Base-by-base conservation (phyloP, 768 basidiomycete species). In the Tricholoma sp. region DNA sequence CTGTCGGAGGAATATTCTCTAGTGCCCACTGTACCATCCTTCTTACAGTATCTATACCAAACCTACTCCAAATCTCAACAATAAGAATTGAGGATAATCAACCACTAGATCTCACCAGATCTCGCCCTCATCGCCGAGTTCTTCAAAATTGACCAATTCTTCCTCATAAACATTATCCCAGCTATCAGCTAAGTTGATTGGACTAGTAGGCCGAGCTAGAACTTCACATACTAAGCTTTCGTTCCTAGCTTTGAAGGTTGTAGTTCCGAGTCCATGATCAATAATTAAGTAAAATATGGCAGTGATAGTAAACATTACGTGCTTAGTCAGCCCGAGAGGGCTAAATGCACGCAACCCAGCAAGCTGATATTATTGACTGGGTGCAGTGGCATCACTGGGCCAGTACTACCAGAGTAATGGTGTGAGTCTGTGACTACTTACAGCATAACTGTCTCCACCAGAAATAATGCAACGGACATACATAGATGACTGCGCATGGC, bases 71-170 rank as follows among this genome's bases (percentile, higher is more conserved):
- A 5, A 6, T 5, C 7, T 34, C 54, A 44, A 17, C 13, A 13
- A 41, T 60, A 20, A 55, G 52, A 28, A 17, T 10, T 4, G 13
- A 36, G 24, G 39, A 31, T 15, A 15, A 18, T 17, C 2, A 20
- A 29, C n/a, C 17, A 12, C 39, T 2, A 33, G 42, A 4, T 67
- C 80, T 54, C 59, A 90, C 91, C 91, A 94, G 24, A 91, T 76
- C 69, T 94, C 91, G 34, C 91, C 91, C 68, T 91, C 89, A 65
- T 93, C 89, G 17, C 88, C 86, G 31, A 84, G 82, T 51, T 91
- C 91, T 31, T 82, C 73, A 58, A 91, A 93, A 63, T 89, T 88
- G 36, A 66, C 67, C 32, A 92, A 70, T 64, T 94, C 91, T 41
- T 78, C 75, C 37, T 83, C 74, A 68, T 93, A 94, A 7, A 89